Conservation (phyloP, 495 filamentous ascomycete species). For the Neurospora sp. region DNA sequence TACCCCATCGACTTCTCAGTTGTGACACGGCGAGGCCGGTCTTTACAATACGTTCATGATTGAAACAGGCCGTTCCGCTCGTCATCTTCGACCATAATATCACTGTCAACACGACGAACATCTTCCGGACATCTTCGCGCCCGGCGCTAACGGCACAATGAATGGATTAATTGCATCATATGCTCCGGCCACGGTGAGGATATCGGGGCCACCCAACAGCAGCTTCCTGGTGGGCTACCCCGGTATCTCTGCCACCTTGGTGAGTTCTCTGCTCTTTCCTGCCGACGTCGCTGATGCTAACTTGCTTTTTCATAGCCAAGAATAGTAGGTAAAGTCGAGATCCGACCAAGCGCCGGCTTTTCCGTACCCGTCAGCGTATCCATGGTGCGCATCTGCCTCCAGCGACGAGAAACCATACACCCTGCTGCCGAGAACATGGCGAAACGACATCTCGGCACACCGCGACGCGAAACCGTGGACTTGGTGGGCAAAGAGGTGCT, state of each 20-base stretch:
- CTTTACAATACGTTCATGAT: slow-evolving; percentile 16
- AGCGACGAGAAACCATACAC: slow-evolving; percentile 91
- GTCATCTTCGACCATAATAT: slow-evolving; percentile 8
- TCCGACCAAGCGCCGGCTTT: slow-evolving; percentile 71
- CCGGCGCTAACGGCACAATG: slow-evolving; percentile 20
- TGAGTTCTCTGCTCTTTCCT: slow-evolving; percentile 35
- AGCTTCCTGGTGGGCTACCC: slow-evolving; percentile 95
- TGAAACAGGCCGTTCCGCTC: slow-evolving; percentile 12
- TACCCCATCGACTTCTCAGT: slow-evolving; percentile 2
- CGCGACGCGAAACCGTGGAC: slow-evolving; percentile 82
- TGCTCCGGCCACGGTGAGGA: slow-evolving; percentile 75
- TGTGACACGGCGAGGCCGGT: slow-evolving; percentile 11
- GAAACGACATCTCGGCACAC: slow-evolving; percentile 84
- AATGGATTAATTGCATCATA: slow-evolving; percentile 11
- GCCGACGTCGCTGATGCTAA: slow-evolving; percentile 8
- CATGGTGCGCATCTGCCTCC: slow-evolving; percentile 86
- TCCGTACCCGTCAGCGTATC: slow-evolving; percentile 85
- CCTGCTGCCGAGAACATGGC: slow-evolving; percentile 88
- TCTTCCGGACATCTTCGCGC: not conserved
- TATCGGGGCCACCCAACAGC: slow-evolving; percentile 94
- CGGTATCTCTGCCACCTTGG: slow-evolving; percentile 94
- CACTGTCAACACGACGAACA: not conserved
- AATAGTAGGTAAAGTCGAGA: slow-evolving; percentile 97
- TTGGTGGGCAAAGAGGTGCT: slow-evolving; percentile 93
- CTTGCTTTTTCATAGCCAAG: slow-evolving; percentile 53